Evolutionary conservation across 768 basidiomycete species (phyloP).

Genomic region (Mycena polygramma): DNA sequence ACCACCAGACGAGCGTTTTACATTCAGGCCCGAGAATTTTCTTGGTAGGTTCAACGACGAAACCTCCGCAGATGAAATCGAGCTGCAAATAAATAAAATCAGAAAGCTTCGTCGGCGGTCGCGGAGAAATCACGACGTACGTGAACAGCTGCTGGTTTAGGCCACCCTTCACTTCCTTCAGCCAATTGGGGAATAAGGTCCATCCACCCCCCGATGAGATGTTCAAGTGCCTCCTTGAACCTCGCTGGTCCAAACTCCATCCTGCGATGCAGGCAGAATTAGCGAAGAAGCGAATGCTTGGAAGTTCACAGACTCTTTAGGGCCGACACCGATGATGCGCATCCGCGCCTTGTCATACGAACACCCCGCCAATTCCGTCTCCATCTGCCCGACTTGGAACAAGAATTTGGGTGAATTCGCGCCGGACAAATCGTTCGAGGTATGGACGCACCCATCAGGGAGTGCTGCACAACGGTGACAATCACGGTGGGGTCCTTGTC

Average conservation of each 20-base stretch:
- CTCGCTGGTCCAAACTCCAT: conserved; percentile 2
- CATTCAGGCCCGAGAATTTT: conserved; percentile 14
- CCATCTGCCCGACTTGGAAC: conserved; percentile 12
- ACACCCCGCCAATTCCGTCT: conserved; percentile 6
- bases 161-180: conserved; percentile 5
- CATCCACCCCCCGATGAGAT: conserved; percentile 20
- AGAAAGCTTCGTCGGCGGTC: too few species aligned
- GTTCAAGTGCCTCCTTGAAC: neutral
- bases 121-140: too few species aligned
- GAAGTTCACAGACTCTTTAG: neutral
- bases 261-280: neutral
- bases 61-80: conserved; percentile 19
- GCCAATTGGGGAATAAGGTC: neutral
- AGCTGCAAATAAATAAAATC: conserved; percentile 4
- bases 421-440: neutral
- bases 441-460: conserved; percentile 6
- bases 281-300: too few species aligned
- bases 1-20: conserved; percentile 25
- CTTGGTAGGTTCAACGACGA: conserved; percentile 14
- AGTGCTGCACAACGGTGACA: conserved; percentile 25
- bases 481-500: neutral
- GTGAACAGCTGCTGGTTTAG: conserved; percentile 18
- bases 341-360: conserved; percentile 16
- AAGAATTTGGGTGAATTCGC: neutral
- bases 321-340: conserved; percentile 20